Base-by-base conservation (phyloP, 805 yeast genomes). In the Saccharomycopsis capsularis region DNA sequence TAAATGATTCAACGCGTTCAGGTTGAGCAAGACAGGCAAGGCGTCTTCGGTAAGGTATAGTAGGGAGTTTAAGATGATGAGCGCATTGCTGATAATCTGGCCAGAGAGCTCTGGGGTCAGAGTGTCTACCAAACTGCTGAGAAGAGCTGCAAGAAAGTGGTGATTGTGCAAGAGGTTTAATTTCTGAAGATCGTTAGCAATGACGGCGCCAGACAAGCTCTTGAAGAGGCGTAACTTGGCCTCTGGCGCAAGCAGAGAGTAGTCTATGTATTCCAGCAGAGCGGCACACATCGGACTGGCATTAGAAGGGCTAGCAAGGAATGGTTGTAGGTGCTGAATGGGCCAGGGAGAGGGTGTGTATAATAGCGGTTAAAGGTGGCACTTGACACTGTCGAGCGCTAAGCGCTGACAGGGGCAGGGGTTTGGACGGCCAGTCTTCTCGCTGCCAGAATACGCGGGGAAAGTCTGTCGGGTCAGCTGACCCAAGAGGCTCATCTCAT, bases 141-240 rank as follows among this genome's bases (percentile, higher is more conserved):
- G 23, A 19, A 19, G 19, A 30, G 15, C 18, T 15, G n/a, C 15
- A 21, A 27, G 19, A 29, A 36, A 40, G 30, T 15, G 15, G 45
- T 39, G 42, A 18, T 38, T 25, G 18, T 30, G 21, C 36, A 45
- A 45, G 16, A 45, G 18, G 5, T 38, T 11, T 15, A 24, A 18
- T 27, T 45, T 45, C 5, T 45, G 48, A 11, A 45, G 4, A 18
- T 45, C 41, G 30, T 45, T 45, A 5, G 48, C 43, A 32, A 39
- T 25, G 22, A 45, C 39, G 13, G 39, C 27, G 18, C 22, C 13
- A 7, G 45, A 42, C 13, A 42, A n/a, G 32, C 11, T 7, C 11
- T 13, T 7, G 11, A 27, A 27, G 32, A n/a, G n/a, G n/a, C n/a
- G n/a, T n/a, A 27, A 13, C 32, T 27, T 13, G 32, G 32, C 11